Base-by-base conservation (phyloP, 1,284 basidiomycete genomes). In the Ceratobasidium sp. region DNA sequence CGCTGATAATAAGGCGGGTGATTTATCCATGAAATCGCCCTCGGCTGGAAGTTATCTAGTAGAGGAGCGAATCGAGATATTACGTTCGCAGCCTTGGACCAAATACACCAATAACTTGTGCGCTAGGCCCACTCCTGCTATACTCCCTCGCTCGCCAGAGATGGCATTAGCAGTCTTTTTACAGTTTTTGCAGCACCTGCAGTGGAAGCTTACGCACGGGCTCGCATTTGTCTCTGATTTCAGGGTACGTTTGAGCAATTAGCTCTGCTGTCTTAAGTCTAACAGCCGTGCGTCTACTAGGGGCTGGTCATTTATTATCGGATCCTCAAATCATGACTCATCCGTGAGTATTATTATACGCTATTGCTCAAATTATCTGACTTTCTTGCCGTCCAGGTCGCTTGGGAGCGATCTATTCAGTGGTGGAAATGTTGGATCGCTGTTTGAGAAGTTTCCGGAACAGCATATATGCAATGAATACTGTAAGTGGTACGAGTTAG, bases 161-260 rank as follows among this genome's bases (percentile, higher is more conserved):
- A 49, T 49, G 46, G 46, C 46, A 12, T 49, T 49, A 18, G 46
- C 46, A 49, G 18, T 18, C 10, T 49, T 49, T 49, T 7, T 49
- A 10, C 12, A 49, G 46, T 58, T 58, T 23, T 10, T 33, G 56
- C 56, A 58, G 10, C 56, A 58, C 56, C n/a, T 58, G 10, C 56
- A 58, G n/a, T 58, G 56, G 56, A 58, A 23, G 10, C n/a, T 58
- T 33, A 58, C 56, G n/a, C n/a, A 58, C 23, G 56, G 56, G 12
- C 56, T 23, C 5, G 56, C 56, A 58, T 58, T 58, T 33, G n/a
- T 23, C 28, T 58, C 56, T 5, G 56, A 58, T 58, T 23, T 23
- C 56, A 58, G 18, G 56, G 56, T 58, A 23, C 56, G 56, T 58
- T 23, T 33, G 33, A 33, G 4, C 33, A 33, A 33, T 33, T 33